Base-by-base conservation (phyloP, 2,329 filamentous ascomycete species). In the Parascedosporium putredinis region DNA sequence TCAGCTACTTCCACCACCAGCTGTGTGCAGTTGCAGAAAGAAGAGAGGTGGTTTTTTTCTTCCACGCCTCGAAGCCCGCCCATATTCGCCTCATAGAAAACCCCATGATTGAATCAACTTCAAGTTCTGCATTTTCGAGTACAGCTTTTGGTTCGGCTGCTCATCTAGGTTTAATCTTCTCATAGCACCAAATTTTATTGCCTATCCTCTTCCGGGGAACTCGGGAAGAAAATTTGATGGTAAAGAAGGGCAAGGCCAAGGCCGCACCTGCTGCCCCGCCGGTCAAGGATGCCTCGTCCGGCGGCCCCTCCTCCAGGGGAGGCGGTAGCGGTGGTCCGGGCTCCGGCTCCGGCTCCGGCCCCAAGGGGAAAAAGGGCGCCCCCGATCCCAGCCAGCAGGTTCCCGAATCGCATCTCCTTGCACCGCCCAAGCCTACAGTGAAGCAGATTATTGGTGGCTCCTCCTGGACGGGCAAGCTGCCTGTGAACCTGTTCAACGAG, bases 381-480 rank as follows among this genome's bases (percentile, higher is more conserved):
- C 45, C 60, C 12, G 50, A 57, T 5, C 55, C 55, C 34, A 55
- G 54, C 23, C 59, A 51, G 50, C 56, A 57, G 55, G 67, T 62
- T 49, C 62, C 61, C 53, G 64, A 61, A 12, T 57, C 65, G 2
- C 25, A 31, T 7, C 24, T 45, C 2, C 55, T 61, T 2, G 73
- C 67, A 0, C 74, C 74, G 3, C 76, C 76, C 0, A 79, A 81
- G 57, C 80, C 78, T 12, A 82, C 81, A 2, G 76, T 77, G 42
- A 84, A 84, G 65, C 88, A 94, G 58, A 72, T 98, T 56, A 95
- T 98, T 60, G 93, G 89, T 38, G 93, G 93, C 45, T 81, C 88
- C 52, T 96, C 89, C 57, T 98, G 93, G 93, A 98, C 93, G 0
- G 93, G 93, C 36, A 98, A 98, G 65, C 72, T 98, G 27, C 93